Percentiles rank a stretch among this genome's conserved stretches.
phyloP scores from a whole-genome alignment of 495 filamentous ascomycete genomes.

The Immersiella caudata region DNA sequence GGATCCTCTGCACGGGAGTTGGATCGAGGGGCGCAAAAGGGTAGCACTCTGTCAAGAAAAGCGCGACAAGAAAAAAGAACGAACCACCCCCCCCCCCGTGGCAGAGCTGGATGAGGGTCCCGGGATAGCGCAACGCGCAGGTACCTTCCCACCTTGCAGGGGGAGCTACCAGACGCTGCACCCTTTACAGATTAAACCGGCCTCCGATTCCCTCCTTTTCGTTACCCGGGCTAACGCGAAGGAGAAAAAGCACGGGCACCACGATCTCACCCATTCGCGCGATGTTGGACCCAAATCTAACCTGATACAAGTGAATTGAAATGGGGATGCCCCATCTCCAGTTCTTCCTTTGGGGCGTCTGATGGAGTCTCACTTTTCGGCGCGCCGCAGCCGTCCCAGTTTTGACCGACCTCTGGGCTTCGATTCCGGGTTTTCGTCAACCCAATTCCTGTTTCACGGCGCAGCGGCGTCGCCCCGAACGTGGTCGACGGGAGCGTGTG shows the following conservation, averaged over 20 bases:
- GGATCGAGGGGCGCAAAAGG: constrained; percentile 7
- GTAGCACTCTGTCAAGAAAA: neutral
- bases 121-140: constrained; percentile 1
- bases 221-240: neutral
- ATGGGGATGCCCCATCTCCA: neutral
- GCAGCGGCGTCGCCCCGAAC: neutral
- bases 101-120: neutral
- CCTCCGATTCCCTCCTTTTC: neutral
- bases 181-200: neutral
- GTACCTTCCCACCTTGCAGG: constrained; percentile 1
- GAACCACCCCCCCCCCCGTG: neutral
- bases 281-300: no score
- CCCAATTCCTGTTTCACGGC: neutral
- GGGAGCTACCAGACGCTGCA: neutral
- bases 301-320: neutral
- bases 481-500: neutral
- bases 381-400: neutral
- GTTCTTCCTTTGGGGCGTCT: neutral
- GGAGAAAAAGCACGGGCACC: neutral
- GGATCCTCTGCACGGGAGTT: neutral
- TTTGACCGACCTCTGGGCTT: neutral
- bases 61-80: neutral
- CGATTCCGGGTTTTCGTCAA: neutral
- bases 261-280: no score
- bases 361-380: neutral